Evolutionary conservation across 495 filamentous ascomycete species (phyloP).

Genomic region (Cairneyella variabilis): DNA sequence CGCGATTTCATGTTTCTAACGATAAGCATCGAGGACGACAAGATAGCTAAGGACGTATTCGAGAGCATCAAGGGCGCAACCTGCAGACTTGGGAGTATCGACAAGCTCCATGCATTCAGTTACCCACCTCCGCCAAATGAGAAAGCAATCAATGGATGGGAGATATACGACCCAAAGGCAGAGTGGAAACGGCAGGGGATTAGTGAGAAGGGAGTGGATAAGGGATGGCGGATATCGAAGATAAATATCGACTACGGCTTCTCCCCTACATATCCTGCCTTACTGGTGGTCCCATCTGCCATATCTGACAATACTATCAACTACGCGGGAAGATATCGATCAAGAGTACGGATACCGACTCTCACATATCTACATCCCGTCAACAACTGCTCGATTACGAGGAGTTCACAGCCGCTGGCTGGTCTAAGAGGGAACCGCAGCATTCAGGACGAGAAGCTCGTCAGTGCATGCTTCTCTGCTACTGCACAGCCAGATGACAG

Average conservation of each 20-base stretch:
- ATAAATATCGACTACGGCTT: constrained; percentile 89
- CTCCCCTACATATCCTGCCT: constrained; percentile 88
- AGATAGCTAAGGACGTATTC: constrained; percentile 77
- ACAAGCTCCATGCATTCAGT: constrained; percentile 88
- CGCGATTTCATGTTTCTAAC: constrained; percentile 91
- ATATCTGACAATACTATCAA: constrained; percentile 97
- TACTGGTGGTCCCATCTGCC: constrained; percentile 76
- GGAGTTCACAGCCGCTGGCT: constrained; percentile 89
- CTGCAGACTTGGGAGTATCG: constrained; percentile 76
- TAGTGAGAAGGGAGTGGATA: constrained; percentile 64
- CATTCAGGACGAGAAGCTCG: constrained; percentile 91
- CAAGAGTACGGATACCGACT: constrained; percentile 79
- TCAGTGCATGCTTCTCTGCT: constrained; percentile 90
- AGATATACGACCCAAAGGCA: constrained; percentile 76
- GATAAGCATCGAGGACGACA: constrained; percentile 78
- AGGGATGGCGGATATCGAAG: constrained; percentile 84
- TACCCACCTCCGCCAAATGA: constrained; percentile 74
- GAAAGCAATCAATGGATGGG: constrained; percentile 75
- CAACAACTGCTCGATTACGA: constrained; percentile 95
- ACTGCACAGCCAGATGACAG: constrained; percentile 48
- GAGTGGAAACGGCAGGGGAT: constrained; percentile 83
- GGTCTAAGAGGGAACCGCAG: constrained; percentile 83
- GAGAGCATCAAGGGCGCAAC: constrained; percentile 81
- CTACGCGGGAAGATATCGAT: constrained; percentile 87
- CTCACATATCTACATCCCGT: constrained; percentile 91